phyloP scores from a whole-genome alignment of 148 eudicot genomes.

The Rhododendron ovatum region DNA sequence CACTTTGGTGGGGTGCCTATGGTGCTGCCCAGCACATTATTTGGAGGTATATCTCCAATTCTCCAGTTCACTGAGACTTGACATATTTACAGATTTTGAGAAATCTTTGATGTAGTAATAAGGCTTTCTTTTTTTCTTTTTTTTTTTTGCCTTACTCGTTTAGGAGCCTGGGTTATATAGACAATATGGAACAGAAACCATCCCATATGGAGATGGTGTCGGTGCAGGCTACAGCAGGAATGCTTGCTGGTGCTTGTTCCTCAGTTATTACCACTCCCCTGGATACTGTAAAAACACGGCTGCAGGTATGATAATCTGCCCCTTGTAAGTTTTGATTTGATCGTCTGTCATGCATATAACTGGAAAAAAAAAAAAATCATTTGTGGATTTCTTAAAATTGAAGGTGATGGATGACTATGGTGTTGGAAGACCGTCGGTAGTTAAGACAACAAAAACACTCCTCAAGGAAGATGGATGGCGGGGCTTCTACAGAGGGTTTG shows the following conservation, averaged over 20 bases:
- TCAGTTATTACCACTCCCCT: conserved; percentile 71
- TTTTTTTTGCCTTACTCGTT: not conserved
- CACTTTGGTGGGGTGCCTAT: conserved; percentile 87
- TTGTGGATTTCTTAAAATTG: conserved; percentile 14
- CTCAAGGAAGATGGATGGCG: conserved; percentile 68
- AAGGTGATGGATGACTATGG: conserved; percentile 66
- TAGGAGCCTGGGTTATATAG: conserved; percentile 59
- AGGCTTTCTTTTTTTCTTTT: not conserved
- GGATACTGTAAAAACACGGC: conserved; percentile 76
- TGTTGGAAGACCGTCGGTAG: conserved; percentile 62
- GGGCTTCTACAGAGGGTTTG: conserved; percentile 80
- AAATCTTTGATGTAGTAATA: not conserved
- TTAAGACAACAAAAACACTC: conserved; percentile 51
- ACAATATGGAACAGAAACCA: conserved; percentile 44
- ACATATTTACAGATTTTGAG: not conserved
- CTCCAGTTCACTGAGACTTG: not conserved
- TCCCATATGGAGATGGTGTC: conserved; percentile 56
- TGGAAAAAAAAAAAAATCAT: not conserved
- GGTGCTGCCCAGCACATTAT: conserved; percentile 66
- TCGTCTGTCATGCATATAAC: not conserved
- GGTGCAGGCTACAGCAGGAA: conserved; percentile 70
- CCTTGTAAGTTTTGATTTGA: not conserved
- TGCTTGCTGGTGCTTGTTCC: conserved; percentile 75
- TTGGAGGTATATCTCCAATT: conserved; percentile 52
- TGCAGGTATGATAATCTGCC: conserved; percentile 44